phyloP scores from a whole-genome alignment of 768 basidiomycete species.

The Lepiota brunneoincarnata region DNA sequence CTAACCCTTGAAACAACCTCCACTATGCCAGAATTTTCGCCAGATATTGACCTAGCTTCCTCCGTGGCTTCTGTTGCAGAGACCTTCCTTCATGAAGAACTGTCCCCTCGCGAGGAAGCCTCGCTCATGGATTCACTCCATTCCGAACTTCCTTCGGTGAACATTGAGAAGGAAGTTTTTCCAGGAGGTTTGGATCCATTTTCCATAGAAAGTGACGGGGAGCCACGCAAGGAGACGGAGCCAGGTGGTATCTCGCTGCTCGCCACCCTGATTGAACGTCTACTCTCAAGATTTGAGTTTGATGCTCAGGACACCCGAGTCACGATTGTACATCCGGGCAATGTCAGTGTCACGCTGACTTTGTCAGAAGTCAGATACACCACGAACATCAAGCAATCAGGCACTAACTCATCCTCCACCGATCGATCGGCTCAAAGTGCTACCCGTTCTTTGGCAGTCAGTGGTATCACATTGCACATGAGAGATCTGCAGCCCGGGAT shows the following conservation, averaged over 20 bases:
- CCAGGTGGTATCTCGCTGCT: conserved; percentile 79
- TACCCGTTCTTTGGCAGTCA: conserved; percentile 51
- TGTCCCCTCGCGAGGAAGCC: conserved; percentile 69
- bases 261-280: conserved; percentile 73
- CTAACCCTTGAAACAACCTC: conserved; percentile 56
- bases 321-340: conserved; percentile 63
- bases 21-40: conserved; percentile 17
- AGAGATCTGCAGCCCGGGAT: not conserved
- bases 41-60: conserved; percentile 53
- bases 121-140: conserved; percentile 69
- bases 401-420: not conserved
- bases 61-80: conserved; percentile 86
- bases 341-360: conserved; percentile 57
- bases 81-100: conserved; percentile 82
- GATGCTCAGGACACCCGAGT: conserved; percentile 67
- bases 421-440: conserved; percentile 21
- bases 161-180: conserved; percentile 40
- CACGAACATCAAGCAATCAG: conserved; percentile 33
- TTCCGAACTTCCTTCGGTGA: conserved; percentile 30
- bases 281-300: conserved; percentile 78
- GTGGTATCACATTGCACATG: conserved; percentile 48
- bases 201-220: conserved; percentile 34
- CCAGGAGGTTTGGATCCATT: conserved; percentile 73
- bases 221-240: conserved; percentile 45
- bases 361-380: conserved; percentile 58